Conservation (phyloP, 495 filamentous ascomycete species). For the Xylaria sp. region DNA sequence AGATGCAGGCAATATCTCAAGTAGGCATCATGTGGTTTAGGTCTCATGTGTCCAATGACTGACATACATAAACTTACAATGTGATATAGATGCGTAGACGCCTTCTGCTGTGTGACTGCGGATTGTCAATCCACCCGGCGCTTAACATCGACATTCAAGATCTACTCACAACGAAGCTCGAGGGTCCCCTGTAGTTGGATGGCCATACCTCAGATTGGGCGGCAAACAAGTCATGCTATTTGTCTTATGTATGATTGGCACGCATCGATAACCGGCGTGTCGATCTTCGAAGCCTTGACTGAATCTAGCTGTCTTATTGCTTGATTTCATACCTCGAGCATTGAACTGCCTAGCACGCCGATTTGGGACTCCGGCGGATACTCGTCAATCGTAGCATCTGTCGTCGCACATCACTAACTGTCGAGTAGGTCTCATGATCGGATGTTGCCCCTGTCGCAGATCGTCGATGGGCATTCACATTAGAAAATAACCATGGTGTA, state of each 20-base stretch:
- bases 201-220: conserved; percentile 14
- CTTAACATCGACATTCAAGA: conserved; percentile 5
- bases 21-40: background rate
- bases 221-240: background rate
- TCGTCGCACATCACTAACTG: background rate
- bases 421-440: background rate
- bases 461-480: background rate
- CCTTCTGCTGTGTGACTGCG: conserved; percentile 1
- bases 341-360: background rate
- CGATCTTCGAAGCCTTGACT: conserved; percentile 13
- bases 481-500: background rate
- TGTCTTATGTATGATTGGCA: conserved; percentile 9
- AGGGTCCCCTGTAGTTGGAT: background rate
- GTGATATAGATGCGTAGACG: background rate
- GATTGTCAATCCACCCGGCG: conserved; percentile 1
- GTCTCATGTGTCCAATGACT: background rate
- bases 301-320: conserved; percentile 20
- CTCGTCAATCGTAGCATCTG: conserved; percentile 9
- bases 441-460: background rate
- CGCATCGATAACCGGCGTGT: conserved; percentile 3
- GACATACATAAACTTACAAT: background rate
- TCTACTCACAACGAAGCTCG: background rate
- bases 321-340: background rate
- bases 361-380: background rate
- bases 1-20: background rate